Evolutionary conservation across 768 basidiomycete genomes (phyloP), one percentile per base, ranked within the genome.

Genomic region (Trametes maxima): DNA sequence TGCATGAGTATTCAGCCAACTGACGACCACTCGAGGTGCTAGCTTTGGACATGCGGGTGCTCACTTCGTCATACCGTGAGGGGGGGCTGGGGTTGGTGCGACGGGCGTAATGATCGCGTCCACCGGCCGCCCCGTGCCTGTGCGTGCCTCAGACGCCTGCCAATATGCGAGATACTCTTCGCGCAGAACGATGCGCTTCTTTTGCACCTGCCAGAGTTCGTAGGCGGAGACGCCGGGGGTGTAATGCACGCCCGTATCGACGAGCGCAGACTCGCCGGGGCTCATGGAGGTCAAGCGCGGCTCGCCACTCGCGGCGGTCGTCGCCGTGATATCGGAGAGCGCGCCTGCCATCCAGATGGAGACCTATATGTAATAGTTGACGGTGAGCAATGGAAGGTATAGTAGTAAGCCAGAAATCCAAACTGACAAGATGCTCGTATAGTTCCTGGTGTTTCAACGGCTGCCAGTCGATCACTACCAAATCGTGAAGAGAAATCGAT

Each of bases 21-120:
- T 2, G 42, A 35, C 35, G 17, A 2, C 14, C 40, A 44, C 33
- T 52, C 50, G n/a, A 10, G 3, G n/a, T 22, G n/a, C 39, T 14
- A 11, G 39, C 39, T 40, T 22, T 5, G 33, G 22, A 5, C 7
- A 1, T 16, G 12, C 19, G 36, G n/a, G 44, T 3, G 70, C 80
- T 65, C 45, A 88, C 86, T 53, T 76, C 60, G 82, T 81, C 50
- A 70, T 70, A 16, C 88, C 89, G 67, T 90, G 90, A 11, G 85
- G 88, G 5, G 83, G 74, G 1, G 90, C 87, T 0, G 79, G 74
- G 67, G 76, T 85, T 1, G 88, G 79, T 1, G 86, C 85, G 2
- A 76, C 79, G 21, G 92, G 88, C 2, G 78, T 74, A 37, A 93
- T 86, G 65, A 94, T 83, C 1, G 87, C 90, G 68, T 93, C 92